These are phyloP conservation scores for Cicer arietinum DNA, from an alignment of 306 rosid species.

Conservation along the genomic window DNA sequence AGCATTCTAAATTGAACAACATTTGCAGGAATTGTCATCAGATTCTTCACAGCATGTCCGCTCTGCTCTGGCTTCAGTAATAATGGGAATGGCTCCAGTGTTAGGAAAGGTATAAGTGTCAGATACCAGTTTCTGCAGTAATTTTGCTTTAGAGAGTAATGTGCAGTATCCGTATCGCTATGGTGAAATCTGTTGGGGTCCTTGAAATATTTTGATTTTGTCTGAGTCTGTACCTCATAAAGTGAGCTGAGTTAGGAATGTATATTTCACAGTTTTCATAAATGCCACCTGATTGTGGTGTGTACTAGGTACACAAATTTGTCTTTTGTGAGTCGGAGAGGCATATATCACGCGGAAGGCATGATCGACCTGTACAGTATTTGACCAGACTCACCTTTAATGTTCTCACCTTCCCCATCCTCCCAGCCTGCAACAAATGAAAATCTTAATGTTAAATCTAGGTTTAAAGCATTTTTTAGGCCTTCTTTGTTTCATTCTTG, in stretches of 20 bases:
- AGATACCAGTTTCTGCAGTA: slow-evolving; percentile 31
- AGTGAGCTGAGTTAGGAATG: slow-evolving; percentile 27
- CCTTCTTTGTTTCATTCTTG: neutral
- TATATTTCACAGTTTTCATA: slow-evolving; percentile 30
- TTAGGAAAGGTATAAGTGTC: slow-evolving; percentile 79
- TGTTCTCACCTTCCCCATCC: slow-evolving; percentile 9
- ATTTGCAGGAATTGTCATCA: slow-evolving; percentile 86
- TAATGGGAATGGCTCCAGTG: slow-evolving; percentile 99
- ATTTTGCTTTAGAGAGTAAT: slow-evolving; percentile 22
- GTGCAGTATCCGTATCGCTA: slow-evolving; percentile 23
- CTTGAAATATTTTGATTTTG: neutral
- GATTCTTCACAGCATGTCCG: slow-evolving; percentile 99
- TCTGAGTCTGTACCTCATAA: neutral
- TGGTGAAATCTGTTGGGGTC: slow-evolving; percentile 25
- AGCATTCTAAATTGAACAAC: slow-evolving; percentile 34
- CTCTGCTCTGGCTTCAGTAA: slow-evolving; percentile 96
- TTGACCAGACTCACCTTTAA: slow-evolving; percentile 22
- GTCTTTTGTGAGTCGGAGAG: neutral
- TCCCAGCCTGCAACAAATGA: slow-evolving; percentile 18
- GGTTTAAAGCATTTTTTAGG: slow-evolving; percentile 6
- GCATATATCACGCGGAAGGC: neutral
- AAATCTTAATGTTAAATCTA: slow-evolving; percentile 22
- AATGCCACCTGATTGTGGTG: slow-evolving; percentile 2
- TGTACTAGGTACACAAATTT: slow-evolving; percentile 13
- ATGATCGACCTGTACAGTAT: slow-evolving; percentile 14